A percentile compares a stretch with the other conserved stretches of the same genome.
Evolutionary conservation across 2,329 filamentous ascomycete genomes (phyloP).

Genomic region (Fusarium incarnatum): DNA sequence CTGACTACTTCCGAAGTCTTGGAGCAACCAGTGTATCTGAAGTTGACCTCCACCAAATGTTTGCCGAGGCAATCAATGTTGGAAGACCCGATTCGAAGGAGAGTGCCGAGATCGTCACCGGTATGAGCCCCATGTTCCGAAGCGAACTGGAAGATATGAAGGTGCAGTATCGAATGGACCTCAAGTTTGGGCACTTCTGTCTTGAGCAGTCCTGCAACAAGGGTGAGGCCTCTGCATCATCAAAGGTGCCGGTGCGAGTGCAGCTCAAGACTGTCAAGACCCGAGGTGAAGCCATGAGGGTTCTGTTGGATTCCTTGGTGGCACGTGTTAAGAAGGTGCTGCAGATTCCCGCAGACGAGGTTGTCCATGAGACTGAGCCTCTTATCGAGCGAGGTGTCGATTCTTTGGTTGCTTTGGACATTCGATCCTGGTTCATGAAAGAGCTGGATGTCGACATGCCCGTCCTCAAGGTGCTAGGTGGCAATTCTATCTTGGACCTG

Average conservation of each 20-base stretch:
- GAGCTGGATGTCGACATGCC: slow-evolving; percentile 55
- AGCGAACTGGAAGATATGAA: no score
- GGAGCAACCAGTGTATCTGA: not conserved
- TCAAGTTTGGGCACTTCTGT: not conserved
- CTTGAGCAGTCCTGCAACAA: not conserved
- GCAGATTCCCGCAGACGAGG: not conserved
- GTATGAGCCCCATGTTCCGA: not conserved
- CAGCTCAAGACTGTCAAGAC: not conserved
- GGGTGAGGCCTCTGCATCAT: not conserved
- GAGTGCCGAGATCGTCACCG: not conserved
- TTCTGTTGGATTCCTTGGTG: not conserved
- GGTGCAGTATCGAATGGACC: no score
- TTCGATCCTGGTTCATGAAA: slow-evolving; percentile 63
- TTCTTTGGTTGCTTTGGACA: slow-evolving; percentile 51
- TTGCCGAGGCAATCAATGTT: not conserved
- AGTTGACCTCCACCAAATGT: slow-evolving; percentile 45
- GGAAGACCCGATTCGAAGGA: not conserved
- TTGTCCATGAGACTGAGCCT: not conserved
- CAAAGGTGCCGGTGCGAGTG: not conserved
- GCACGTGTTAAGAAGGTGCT: slow-evolving; percentile 4
- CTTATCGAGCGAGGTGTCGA: slow-evolving; percentile 44
- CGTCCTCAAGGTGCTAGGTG: not conserved
- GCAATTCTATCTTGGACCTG: not conserved
- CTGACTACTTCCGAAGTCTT: slow-evolving; percentile 33
- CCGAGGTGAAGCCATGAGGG: not conserved